phyloP scores from a whole-genome alignment of 2,329 filamentous ascomycete species.

The Curvularia verruculosa region DNA sequence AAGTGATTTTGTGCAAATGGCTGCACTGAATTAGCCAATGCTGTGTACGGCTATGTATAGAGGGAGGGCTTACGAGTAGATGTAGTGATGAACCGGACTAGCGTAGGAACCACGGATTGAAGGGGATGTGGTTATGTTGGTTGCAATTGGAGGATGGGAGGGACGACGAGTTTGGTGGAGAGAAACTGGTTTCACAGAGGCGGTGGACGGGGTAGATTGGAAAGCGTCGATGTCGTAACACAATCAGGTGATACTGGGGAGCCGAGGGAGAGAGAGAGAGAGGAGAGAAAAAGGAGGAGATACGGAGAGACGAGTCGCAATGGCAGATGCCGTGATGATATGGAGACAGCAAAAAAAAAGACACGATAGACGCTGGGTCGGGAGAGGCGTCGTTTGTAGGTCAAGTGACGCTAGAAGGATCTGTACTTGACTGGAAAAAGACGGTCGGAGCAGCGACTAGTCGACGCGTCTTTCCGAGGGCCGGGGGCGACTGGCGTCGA shows the following conservation, averaged over 20 bases:
- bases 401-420: conserved; percentile 40
- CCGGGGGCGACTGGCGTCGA: conserved; percentile 24
- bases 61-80: conserved; percentile 13
- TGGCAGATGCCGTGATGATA: conserved; percentile 15
- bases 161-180: background rate
- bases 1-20: conserved; percentile 3
- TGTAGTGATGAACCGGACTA: conserved; percentile 8
- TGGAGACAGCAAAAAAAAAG: conserved; percentile 16
- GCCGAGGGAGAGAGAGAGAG: background rate
- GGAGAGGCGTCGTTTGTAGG: conserved; percentile 25
- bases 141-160: background rate
- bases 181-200: background rate
- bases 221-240: conserved; percentile 11
- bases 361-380: conserved; percentile 16
- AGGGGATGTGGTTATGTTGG: conserved; percentile 2
- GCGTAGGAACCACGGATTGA: background rate
- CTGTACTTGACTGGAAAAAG: conserved; percentile 29
- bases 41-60: background rate
- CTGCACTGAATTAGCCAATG: conserved; percentile 10
- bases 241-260: conserved; percentile 12
- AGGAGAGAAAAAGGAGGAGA: conserved; percentile 12
- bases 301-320: conserved; percentile 2
- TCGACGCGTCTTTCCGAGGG: conserved; percentile 31
- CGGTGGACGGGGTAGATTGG: conserved; percentile 5
- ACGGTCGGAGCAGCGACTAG: conserved; percentile 23